Conservation (phyloP, 345 rosid species). For the Hibiscus trionum region DNA sequence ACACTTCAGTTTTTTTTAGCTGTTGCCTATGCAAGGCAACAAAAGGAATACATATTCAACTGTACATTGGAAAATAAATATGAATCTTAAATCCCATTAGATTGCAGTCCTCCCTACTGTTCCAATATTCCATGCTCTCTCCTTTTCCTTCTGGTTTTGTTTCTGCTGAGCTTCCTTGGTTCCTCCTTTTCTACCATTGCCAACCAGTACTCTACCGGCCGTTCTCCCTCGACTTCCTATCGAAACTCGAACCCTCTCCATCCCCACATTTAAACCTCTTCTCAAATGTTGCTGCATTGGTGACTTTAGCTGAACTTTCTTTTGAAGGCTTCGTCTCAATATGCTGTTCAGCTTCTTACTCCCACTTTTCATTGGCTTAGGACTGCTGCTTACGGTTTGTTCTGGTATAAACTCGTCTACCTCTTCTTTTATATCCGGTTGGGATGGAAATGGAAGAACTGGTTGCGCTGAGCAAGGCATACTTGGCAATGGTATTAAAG, state of each 20-base stretch:
- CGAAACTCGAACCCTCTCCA: slow-evolving; percentile 75
- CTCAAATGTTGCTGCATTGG: slow-evolving; percentile 38
- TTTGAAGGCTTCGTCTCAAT: slow-evolving; percentile 67
- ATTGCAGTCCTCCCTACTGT: slow-evolving; percentile 24
- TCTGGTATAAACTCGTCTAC: slow-evolving; percentile 35
- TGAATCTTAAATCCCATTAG: slow-evolving; percentile 6
- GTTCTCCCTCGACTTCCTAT: slow-evolving; percentile 79
- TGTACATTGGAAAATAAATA: neutral
- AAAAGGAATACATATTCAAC: neutral
- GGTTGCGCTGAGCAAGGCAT: slow-evolving; percentile 24
- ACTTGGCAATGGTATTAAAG: slow-evolving; percentile 60
- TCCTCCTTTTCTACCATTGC: slow-evolving; percentile 52
- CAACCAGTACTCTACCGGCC: slow-evolving; percentile 45
- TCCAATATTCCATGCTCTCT: slow-evolving; percentile 69
- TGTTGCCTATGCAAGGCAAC: neutral
- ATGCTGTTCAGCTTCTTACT: slow-evolving; percentile 47
- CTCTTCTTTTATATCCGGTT: slow-evolving; percentile 18
- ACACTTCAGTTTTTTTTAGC: neutral
- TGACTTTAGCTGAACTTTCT: slow-evolving; percentile 47
- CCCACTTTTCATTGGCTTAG: slow-evolving; percentile 37
- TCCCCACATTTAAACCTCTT: slow-evolving; percentile 73
- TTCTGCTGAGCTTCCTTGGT: slow-evolving; percentile 29
- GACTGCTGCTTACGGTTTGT: slow-evolving; percentile 45
- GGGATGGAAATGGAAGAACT: slow-evolving; percentile 23
- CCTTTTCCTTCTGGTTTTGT: slow-evolving; percentile 52